Base-by-base conservation (phyloP, 352 stramenopile species). In the Globisporangium spiculum region DNA sequence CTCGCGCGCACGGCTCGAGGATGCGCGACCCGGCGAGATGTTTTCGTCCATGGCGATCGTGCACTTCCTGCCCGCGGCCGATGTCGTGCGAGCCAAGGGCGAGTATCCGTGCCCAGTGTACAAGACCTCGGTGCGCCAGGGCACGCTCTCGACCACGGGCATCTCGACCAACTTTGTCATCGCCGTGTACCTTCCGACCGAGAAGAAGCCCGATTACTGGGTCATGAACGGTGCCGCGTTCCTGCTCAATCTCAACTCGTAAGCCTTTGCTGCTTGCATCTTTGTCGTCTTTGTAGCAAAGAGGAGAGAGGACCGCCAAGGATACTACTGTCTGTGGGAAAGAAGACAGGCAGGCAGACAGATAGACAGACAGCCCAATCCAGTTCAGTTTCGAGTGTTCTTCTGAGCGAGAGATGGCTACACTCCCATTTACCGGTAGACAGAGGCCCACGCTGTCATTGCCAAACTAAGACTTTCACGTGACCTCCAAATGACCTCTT, bases 131-230 rank as follows among this genome's bases (percentile, higher is more conserved):
- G 91, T 96, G 57, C 79, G 95, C 8, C 93, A 98, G 55, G 93
- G 93, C 30, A 97, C 94, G 8, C 71, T 98, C 41, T 95, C 80
- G 38, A 98, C 93, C 18, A 98, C 93, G 7, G 93, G 93, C 20
- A 98, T 98, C 84, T 96, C 84, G 18, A 98, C 93, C 53, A 98
- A 98, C 75, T 98, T 94, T 73, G 92, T 98, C 48, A 87, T 98
- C 38, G 89, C 94, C 18, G 88, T 98, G 14, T 94, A 97, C 56
- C 70, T 98, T 20, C 91, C 91, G 0, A 97, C 89, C 14, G 77
- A 89, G 60, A 76, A 85, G 44, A 76, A 82, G 9, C 89, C 94
- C 1, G 86, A 97, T 69, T 91, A 93, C 66, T 98, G 94, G 95
- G 90, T 98, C 64, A 84, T 97, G 69, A 96, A 96, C 70, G 94